Conservation (phyloP, 225 moss, liverwort and hornwort genomes). For the Antitrichia curtipendula region DNA sequence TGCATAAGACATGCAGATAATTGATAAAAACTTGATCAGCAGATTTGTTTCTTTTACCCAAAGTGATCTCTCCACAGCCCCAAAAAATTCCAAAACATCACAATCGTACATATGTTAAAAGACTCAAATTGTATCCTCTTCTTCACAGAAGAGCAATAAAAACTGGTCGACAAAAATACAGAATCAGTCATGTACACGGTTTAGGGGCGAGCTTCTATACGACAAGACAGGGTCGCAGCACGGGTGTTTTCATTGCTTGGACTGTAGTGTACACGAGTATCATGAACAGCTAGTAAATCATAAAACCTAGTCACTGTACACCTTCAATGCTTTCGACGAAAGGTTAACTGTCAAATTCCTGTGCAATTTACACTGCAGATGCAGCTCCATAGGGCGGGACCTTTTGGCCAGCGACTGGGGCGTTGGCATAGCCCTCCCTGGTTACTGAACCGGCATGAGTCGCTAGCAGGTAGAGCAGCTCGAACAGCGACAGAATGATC, state of each 20-base stretch:
- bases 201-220: neutral
- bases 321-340: neutral
- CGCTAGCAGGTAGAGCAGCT: conserved; percentile 20
- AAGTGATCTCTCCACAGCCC: neutral
- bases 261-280: neutral
- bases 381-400: conserved; percentile 18
- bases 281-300: neutral
- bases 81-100: neutral
- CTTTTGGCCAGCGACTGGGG: neutral
- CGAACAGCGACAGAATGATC: conserved; percentile 2
- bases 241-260: neutral
- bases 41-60: neutral
- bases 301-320: neutral
- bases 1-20: neutral
- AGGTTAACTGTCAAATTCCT: neutral
- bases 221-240: neutral
- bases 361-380: conserved; percentile 12
- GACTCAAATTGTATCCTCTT: neutral
- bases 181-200: neutral
- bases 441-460: neutral
- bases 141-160: too few species aligned
- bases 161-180: neutral
- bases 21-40: neutral
- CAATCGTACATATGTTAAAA: neutral
- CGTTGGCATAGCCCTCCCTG: conserved; percentile 8